Evolutionary conservation across 768 basidiomycete species (phyloP).

Genomic region (Pisolithus microcarpus): DNA sequence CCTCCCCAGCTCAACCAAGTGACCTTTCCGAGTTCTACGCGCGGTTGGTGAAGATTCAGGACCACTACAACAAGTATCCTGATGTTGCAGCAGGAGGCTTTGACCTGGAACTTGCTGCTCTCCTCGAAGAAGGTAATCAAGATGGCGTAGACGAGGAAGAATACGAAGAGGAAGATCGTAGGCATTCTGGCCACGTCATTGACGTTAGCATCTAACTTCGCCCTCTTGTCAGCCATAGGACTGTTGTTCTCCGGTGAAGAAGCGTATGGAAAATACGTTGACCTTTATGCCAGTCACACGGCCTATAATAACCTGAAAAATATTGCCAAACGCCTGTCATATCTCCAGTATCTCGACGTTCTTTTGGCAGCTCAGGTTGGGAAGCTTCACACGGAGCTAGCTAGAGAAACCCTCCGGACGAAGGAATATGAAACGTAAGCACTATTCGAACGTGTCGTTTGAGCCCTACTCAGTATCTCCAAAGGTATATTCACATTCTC

Average conservation of each 20-base stretch:
- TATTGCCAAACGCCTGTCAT: slow-evolving; percentile 75
- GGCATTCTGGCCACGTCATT: slow-evolving; percentile 27
- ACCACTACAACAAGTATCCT: slow-evolving; percentile 95
- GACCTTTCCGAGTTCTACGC: slow-evolving; percentile 93
- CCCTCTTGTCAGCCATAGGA: slow-evolving; percentile 51
- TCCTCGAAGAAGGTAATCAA: slow-evolving; percentile 71
- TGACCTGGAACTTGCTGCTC: slow-evolving; percentile 74
- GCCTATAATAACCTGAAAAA: slow-evolving; percentile 87
- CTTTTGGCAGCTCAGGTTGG: slow-evolving; percentile 60
- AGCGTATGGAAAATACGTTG: slow-evolving; percentile 88
- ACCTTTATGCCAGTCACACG: slow-evolving; percentile 83
- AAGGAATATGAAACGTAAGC: slow-evolving; percentile 78
- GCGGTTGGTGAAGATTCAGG: slow-evolving; percentile 92
- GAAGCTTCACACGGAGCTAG: slow-evolving; percentile 59
- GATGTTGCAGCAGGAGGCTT: slow-evolving; percentile 76
- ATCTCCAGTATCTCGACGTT: slow-evolving; percentile 89
- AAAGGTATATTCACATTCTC: slow-evolving; percentile 77
- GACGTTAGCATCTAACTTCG: not conserved
- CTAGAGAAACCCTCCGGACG: slow-evolving; percentile 56
- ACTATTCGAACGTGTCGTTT: not conserved
- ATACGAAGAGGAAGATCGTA: slow-evolving; percentile 82
- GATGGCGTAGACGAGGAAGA: slow-evolving; percentile 59
- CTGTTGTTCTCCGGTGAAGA: slow-evolving; percentile 95
- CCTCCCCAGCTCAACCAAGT: slow-evolving; percentile 50
- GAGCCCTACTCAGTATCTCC: slow-evolving; percentile 7